Conservation (phyloP, 108 stramenopile genomes). For the Hondaea fermentalgiana region DNA sequence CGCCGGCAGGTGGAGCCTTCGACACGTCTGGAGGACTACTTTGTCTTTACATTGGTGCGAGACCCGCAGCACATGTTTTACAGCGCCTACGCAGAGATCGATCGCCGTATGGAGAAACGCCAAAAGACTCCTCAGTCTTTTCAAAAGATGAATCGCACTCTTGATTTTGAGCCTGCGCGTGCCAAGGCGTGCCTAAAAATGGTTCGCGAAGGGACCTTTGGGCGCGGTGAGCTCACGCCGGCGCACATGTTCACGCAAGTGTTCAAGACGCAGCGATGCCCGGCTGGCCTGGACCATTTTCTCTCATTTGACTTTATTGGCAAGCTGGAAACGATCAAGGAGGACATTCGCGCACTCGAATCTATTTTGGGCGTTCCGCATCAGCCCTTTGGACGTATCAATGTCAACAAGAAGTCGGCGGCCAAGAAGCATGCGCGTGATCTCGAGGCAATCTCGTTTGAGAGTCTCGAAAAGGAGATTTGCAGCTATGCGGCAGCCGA, state of each 20-base stretch:
- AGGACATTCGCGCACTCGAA: neutral
- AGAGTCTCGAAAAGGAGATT: neutral
- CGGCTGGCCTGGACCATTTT: neutral
- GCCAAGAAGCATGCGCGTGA: neutral
- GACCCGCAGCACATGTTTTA: neutral
- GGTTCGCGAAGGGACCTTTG: neutral
- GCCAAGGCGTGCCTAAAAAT: neutral
- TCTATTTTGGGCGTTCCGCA: neutral
- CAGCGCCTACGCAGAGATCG: slow-evolving; percentile 1
- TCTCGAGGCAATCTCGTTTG: neutral
- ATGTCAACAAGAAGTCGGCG: neutral
- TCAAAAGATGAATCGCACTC: neutral
- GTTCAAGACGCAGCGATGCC: slow-evolving; percentile 3
- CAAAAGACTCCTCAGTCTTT: neutral
- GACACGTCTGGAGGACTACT: neutral
- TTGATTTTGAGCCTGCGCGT: neutral
- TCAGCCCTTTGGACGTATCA: neutral
- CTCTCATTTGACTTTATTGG: neutral
- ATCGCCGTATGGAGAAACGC: neutral
- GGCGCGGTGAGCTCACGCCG: neutral
- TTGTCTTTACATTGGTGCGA: neutral
- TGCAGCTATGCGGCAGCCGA: neutral
- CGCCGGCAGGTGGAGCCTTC: neutral
- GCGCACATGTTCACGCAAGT: neutral
- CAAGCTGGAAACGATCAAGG: neutral